Evolutionary conservation across 805 yeast genomes (phyloP).

Genomic region (Candida chilensis): DNA sequence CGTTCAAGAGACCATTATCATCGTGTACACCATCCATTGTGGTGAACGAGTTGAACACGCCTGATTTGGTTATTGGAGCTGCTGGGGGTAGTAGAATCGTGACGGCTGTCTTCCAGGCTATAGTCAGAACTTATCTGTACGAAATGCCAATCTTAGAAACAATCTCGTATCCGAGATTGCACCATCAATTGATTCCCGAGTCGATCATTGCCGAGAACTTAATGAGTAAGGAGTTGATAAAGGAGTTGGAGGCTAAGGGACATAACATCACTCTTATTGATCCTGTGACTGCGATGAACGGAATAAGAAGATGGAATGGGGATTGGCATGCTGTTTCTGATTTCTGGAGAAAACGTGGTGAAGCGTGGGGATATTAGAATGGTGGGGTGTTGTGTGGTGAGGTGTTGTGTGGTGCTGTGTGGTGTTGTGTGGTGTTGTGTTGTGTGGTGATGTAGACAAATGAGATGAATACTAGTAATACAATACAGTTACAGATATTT

Average conservation of each 20-base stretch:
- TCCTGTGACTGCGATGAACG: constrained; percentile 53
- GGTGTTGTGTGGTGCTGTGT: too few relatives aligned
- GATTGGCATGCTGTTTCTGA: constrained; percentile 75
- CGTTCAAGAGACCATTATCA: constrained; percentile 76
- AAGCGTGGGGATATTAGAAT: constrained; percentile 61
- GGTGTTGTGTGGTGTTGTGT: too few relatives aligned
- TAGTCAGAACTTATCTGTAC: constrained; percentile 56
- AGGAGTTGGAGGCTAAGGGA: constrained; percentile 32
- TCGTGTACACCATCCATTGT: constrained; percentile 75
- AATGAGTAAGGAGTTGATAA: constrained; percentile 26
- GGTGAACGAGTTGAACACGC: constrained; percentile 27
- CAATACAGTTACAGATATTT: too few relatives aligned
- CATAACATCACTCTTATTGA: constrained; percentile 31
- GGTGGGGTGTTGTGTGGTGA: too few relatives aligned
- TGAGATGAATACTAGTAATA: too few relatives aligned
- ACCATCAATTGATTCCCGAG: constrained; percentile 85
- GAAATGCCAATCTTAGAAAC: constrained; percentile 53
- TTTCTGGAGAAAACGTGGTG: constrained; percentile 82
- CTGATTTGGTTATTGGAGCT: constrained; percentile 75
- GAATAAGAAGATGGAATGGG: constrained; percentile 26
- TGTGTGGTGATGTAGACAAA: too few relatives aligned
- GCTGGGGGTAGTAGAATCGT: constrained; percentile 91
- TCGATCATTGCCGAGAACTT: constrained; percentile 50
- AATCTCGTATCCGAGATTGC: constrained; percentile 73
- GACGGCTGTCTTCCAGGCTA: constrained; percentile 76